A percentile compares a stretch with the other conserved stretches of the same genome.
phyloP scores from a whole-genome alignment of 345 rosid genomes.

The Nasturtium officinale region DNA sequence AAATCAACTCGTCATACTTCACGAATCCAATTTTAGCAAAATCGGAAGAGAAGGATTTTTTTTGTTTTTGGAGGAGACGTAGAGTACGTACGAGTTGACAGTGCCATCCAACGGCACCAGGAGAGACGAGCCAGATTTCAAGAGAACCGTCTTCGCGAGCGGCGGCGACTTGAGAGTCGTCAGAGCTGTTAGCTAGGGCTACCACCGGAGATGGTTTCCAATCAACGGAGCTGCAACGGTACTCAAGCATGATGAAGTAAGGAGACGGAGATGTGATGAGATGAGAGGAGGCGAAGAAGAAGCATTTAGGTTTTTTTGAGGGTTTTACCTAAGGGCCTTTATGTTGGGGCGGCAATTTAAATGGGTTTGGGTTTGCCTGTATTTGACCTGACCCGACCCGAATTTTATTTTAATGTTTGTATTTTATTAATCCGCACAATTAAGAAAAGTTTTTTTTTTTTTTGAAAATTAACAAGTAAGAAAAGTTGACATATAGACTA shows the following conservation, averaged over 20 bases:
- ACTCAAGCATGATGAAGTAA: slow-evolving; percentile 53
- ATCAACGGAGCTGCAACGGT: slow-evolving; percentile 70
- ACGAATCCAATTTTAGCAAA: slow-evolving; percentile 33
- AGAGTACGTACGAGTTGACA: slow-evolving; percentile 83
- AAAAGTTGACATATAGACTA: too few species aligned
- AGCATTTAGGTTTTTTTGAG: slow-evolving; percentile 33
- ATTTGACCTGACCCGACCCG: slow-evolving; percentile 11
- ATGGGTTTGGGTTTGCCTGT: slow-evolving; percentile 7
- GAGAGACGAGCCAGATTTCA: slow-evolving; percentile 97
- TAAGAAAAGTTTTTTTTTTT: too few species aligned
- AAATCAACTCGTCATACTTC: slow-evolving; percentile 44
- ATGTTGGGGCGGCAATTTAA: slow-evolving; percentile 27
- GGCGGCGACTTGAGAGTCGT: slow-evolving; percentile 79
- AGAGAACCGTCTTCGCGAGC: slow-evolving; percentile 93
- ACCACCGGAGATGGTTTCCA: slow-evolving; percentile 94
- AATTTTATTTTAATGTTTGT: background rate
- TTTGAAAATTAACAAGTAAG: too few species aligned
- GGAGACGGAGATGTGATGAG: slow-evolving; percentile 14
- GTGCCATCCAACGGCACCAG: slow-evolving; percentile 97
- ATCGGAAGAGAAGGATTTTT: slow-evolving; percentile 22
- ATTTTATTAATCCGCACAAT: too few species aligned
- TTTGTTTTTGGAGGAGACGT: slow-evolving; percentile 2
- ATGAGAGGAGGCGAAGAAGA: slow-evolving; percentile 22
- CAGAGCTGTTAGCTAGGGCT: slow-evolving; percentile 75
- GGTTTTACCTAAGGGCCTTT: slow-evolving; percentile 27